Conservation (phyloP, 768 basidiomycete genomes). For the Phallus indusiatus region DNA sequence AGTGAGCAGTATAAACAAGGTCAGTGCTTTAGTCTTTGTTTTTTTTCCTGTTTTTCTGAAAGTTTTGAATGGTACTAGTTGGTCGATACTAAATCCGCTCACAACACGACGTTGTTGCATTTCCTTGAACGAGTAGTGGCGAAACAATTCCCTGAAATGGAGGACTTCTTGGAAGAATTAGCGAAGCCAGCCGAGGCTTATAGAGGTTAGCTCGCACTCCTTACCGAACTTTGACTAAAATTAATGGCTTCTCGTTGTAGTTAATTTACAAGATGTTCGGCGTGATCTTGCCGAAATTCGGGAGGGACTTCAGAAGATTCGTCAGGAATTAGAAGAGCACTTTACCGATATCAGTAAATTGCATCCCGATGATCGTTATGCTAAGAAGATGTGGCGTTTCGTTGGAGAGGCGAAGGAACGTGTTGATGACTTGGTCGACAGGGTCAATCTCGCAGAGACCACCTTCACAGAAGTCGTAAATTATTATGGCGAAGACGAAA, state of each 20-base stretch:
- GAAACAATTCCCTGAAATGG: slow-evolving; percentile 82
- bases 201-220: slow-evolving; percentile 44
- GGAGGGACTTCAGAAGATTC: slow-evolving; percentile 69
- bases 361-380: slow-evolving; percentile 57
- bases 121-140: slow-evolving; percentile 85
- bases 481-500: slow-evolving; percentile 92
- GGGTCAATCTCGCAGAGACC: slow-evolving; percentile 77
- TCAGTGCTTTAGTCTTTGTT: slow-evolving; percentile 19
- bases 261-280: slow-evolving; percentile 79
- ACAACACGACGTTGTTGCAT: slow-evolving; percentile 89
- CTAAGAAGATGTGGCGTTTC: slow-evolving; percentile 89
- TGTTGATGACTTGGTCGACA: slow-evolving; percentile 77
- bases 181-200: slow-evolving; percentile 87
- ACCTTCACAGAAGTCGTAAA: slow-evolving; percentile 77
- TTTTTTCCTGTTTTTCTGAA: not conserved
- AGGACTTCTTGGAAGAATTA: slow-evolving; percentile 82
- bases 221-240: slow-evolving; percentile 6
- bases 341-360: slow-evolving; percentile 57
- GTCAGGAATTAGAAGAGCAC: slow-evolving; percentile 70
- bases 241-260: slow-evolving; percentile 28
- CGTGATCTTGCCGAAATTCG: slow-evolving; percentile 65
- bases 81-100: slow-evolving; percentile 94
- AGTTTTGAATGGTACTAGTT: slow-evolving; percentile 39
- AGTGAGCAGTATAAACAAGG: slow-evolving; percentile 96
- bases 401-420: slow-evolving; percentile 63